Percentiles rank a stretch among this genome's conserved stretches.
phyloP scores from a whole-genome alignment of 2,329 filamentous ascomycete species.

The Aspergillus sergii region DNA sequence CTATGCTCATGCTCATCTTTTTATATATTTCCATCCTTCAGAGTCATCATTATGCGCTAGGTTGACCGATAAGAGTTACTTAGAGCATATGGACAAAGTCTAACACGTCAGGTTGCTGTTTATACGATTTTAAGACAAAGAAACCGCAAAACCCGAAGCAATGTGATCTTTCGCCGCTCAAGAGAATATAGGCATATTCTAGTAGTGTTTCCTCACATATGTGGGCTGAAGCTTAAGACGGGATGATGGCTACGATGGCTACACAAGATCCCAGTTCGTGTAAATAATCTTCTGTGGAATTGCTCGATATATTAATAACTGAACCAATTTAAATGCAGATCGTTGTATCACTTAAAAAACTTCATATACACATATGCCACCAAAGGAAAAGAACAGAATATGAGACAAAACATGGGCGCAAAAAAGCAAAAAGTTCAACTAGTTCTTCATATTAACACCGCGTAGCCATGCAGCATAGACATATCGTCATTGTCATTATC shows the following conservation, averaged over 20 bases:
- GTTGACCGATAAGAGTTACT: background rate
- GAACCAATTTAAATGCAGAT: slow-evolving; percentile 8
- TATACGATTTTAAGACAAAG: background rate
- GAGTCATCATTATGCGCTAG: no score
- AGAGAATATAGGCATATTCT: no score
- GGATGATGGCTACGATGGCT: background rate
- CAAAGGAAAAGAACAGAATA: background rate
- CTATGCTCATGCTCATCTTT: background rate
- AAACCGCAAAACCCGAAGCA: background rate
- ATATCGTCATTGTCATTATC: slow-evolving; percentile 22
- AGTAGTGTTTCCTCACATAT: no score
- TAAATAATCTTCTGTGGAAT: background rate
- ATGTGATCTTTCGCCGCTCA: background rate
- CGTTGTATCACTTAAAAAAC: slow-evolving; percentile 1
- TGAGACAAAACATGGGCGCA: background rate
- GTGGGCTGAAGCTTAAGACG: background rate
- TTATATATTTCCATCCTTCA: background rate
- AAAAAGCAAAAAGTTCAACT: background rate
- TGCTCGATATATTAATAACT: slow-evolving; percentile 1
- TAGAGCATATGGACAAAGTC: background rate
- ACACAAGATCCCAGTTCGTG: background rate
- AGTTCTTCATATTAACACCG: slow-evolving; percentile 3
- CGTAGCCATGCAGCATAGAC: slow-evolving; percentile 5
- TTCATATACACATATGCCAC: slow-evolving; percentile 4
- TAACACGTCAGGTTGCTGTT: background rate